phyloP scores from a whole-genome alignment of 2,329 filamentous ascomycete species.

The Atkinsonella hypoxylon region DNA sequence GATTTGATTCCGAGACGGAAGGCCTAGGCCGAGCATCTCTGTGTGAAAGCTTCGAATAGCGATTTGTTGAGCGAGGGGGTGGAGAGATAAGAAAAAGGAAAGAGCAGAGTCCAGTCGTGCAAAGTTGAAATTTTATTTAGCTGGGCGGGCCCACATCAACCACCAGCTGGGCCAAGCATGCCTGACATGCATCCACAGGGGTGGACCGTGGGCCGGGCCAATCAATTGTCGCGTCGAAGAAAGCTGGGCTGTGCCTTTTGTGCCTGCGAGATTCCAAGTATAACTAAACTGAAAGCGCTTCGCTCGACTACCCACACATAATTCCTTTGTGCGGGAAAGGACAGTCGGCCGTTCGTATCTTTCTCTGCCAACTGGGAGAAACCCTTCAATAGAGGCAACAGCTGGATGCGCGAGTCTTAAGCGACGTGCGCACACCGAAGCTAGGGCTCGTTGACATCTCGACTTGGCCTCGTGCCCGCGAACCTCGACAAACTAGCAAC shows the following conservation, averaged over 20 bases:
- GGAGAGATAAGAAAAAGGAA: slow-evolving; percentile 24
- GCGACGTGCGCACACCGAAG: background rate
- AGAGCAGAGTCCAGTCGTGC: slow-evolving; percentile 12
- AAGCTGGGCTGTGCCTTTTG: background rate
- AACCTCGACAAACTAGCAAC: background rate
- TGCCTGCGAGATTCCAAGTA: background rate
- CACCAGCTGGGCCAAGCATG: too few relatives aligned
- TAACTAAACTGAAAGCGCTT: background rate
- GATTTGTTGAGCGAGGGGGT: slow-evolving; percentile 97
- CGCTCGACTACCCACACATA: too few relatives aligned
- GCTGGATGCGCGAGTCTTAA: background rate
- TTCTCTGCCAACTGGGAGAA: background rate
- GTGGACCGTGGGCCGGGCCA: background rate
- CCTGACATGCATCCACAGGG: slow-evolving; percentile 2
- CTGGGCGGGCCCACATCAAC: slow-evolving; percentile 11
- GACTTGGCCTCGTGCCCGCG: background rate
- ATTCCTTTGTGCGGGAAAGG: too few relatives aligned
- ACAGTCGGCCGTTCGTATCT: too few relatives aligned
- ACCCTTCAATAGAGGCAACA: background rate
- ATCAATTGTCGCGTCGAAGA: background rate
- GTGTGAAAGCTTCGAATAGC: slow-evolving; percentile 98
- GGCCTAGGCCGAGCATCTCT: slow-evolving; percentile 37
- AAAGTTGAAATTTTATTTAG: slow-evolving; percentile 14
- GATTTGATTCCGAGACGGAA: slow-evolving; percentile 23
- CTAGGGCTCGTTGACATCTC: background rate